phyloP scores from a whole-genome alignment of 495 filamentous ascomycete genomes.

The Aspergillus nanangensis region DNA sequence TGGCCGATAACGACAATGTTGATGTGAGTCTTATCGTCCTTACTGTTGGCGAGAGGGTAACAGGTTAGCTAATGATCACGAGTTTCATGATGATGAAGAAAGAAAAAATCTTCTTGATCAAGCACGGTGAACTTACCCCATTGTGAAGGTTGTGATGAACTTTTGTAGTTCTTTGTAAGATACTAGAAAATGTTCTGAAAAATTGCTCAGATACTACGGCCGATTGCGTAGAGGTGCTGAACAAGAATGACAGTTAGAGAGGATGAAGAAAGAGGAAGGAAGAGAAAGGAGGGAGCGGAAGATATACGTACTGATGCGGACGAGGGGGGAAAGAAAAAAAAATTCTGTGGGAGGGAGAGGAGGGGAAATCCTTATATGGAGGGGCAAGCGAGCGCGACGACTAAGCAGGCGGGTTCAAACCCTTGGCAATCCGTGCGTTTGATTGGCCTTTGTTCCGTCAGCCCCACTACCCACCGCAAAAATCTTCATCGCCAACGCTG shows the following conservation, averaged over 20 bases:
- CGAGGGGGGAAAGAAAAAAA: conserved; percentile 37
- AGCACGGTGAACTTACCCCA: conserved; percentile 41
- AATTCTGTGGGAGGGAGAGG: conserved; percentile 38
- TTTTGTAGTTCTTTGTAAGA: conserved; percentile 44
- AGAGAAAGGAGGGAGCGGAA: conserved; percentile 23
- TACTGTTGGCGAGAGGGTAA: conserved; percentile 47
- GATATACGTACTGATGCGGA: conserved; percentile 50
- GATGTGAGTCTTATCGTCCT: conserved; percentile 81
- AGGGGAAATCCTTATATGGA: conserved; percentile 51
- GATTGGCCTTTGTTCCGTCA: conserved; percentile 11
- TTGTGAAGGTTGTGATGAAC: conserved; percentile 40
- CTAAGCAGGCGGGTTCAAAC: conserved; percentile 39
- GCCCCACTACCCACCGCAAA: conserved; percentile 27
- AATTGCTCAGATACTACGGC: conserved; percentile 51
- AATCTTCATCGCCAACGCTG: conserved; percentile 32
- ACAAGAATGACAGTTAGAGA: conserved; percentile 30
- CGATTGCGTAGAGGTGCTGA: conserved; percentile 49
- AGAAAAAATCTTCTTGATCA: conserved; percentile 1
- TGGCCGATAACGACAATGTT: conserved; percentile 99
- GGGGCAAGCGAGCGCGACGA: conserved; percentile 48
- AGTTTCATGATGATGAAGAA: background rate
- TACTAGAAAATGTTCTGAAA: conserved; percentile 35
- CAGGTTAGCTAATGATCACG: background rate
- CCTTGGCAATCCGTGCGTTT: conserved; percentile 19
- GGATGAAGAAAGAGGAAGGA: conserved; percentile 13